Evolutionary conservation across 2,329 filamentous ascomycete species (phyloP), one percentile per base, ranked within the genome.

Genomic region (Colletotrichum camelliae): DNA sequence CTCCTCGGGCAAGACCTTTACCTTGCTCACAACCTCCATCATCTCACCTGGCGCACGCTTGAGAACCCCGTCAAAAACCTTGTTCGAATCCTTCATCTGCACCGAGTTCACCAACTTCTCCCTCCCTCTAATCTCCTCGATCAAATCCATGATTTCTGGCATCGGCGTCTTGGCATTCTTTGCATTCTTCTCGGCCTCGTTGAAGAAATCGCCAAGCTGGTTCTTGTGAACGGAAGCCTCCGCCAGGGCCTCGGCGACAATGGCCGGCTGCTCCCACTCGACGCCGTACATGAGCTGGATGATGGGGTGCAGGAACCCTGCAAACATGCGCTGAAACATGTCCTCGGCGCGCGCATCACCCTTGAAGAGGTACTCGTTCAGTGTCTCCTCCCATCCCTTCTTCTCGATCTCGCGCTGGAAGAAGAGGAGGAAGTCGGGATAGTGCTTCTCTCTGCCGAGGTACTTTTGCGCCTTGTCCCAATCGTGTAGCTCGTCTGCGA

Each of bases 201-300:
- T 77, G 33, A 97, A 87, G 76, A 93, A 90, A 0, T 83, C 78
- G 2, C 84, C 86, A 2, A 94, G 87, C 83, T 89, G 89, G 58
- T 88, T 85, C 8, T 88, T 85, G 81, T 97, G 95, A 2, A 95
- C 91, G 9, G 93, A 91, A 2, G 94, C 88, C 85, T 97, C 93
- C 1, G 96, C 95, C 21, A 98, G 90, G 1, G 88, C 95, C 84
- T 96, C 91, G 7, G 95, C 95, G 33, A 98, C 89, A 75, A 98
- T 92, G 48, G 94, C 94, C 3, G 95, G 95, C 81, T 98, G 95
- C 12, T 89, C 83, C 86, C 95, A 98, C 82, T 98, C 95, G 43
- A 98, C 82, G 6, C 94, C 96, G 81, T 95, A 98, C 65, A 95
- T 94, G 24, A 98, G 89, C 81, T 98, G 95, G 77, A 98, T 96